A percentile compares a stretch with the other conserved stretches of the same genome.
Conservation (phyloP, 2,329 filamentous ascomycete genomes). For the Colletotrichum tropicale region DNA sequence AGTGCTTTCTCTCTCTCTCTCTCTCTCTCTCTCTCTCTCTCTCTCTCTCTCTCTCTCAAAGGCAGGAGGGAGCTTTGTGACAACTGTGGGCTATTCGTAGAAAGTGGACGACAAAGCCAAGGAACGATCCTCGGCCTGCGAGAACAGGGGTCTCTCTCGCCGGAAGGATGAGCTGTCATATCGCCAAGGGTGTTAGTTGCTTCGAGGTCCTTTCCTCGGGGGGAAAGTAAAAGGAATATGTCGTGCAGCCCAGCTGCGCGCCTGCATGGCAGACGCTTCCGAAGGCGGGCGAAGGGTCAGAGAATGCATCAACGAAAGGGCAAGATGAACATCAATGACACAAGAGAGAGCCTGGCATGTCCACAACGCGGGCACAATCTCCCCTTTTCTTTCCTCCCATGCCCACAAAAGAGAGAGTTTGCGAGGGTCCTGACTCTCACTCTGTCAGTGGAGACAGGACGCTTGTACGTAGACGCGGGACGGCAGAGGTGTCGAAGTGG, state of each 20-base stretch:
- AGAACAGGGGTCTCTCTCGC: not conserved
- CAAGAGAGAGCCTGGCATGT: not conserved
- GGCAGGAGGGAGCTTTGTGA: not conserved
- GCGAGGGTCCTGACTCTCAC: not conserved
- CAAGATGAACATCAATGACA: not conserved
- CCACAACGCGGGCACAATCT: not conserved
- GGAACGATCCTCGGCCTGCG: not conserved
- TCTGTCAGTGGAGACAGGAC: not conserved
- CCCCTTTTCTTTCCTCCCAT: not conserved
- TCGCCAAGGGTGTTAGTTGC: not conserved
- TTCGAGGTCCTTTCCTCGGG: not conserved
- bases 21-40: not conserved
- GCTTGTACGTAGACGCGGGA: not conserved
- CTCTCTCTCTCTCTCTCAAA: not conserved
- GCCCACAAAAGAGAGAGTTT: not conserved
- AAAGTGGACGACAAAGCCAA: not conserved
- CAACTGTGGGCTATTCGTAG: not conserved
- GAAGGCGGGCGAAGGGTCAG: not conserved
- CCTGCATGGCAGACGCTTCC: not conserved
- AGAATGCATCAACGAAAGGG: not conserved
- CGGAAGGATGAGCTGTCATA: slow-evolving; percentile 5
- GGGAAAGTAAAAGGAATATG: not conserved
- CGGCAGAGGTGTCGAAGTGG: not conserved
- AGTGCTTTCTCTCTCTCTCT: not conserved
- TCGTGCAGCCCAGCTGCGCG: not conserved